Base-by-base conservation (phyloP, 306 rosid genomes). In the Vigna angularis region DNA sequence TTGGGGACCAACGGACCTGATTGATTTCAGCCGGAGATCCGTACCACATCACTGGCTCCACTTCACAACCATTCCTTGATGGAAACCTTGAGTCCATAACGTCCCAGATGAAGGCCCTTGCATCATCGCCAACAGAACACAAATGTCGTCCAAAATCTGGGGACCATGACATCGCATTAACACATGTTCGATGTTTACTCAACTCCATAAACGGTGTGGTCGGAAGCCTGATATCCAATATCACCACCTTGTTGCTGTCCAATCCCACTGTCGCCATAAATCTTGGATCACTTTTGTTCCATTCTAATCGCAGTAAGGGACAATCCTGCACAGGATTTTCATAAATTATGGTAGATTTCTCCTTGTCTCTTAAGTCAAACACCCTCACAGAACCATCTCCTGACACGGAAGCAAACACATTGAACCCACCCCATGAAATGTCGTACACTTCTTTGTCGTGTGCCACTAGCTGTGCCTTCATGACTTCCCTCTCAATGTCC, bases 361-460 rank as follows among this genome's bases (percentile, higher is more conserved):
- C 93, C 58, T 89, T 88, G 66, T 91, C 87, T 22, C 95, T 81
- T 6, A 91, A 61, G 72, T 91, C 91, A 56, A 91, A 91, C 18
- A 91, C 89, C 70, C 96, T 69, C 4, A 91, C 70, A 1, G 96
- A 89, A 16, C 93, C 96, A 50, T 91, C 96, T 3, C 90, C 96
- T 2, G 96, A 91, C 6, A 86, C 91, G 0, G 93, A 91, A 64
- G 96, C 96, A 66, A 87, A 91, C 1, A 87, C 88, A 28, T 91
- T 85, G 61, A 80, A 65, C n/a, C 93, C 93, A 5, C 96, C 93
- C 93, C 93, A 87, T 6, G 90, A 91, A 24, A 91, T 89, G 68
- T 89, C 93, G 7, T 81, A 87, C 16, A 91, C 96, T 70, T 91
- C 90, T 26, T 91, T 91, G 65, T 91, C 96, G 24, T 89, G 96